Percentiles rank a stretch among this genome's conserved stretches.
Conservation (phyloP, 2,329 filamentous ascomycete genomes). For the Gnomoniopsis smithogilvyi region DNA sequence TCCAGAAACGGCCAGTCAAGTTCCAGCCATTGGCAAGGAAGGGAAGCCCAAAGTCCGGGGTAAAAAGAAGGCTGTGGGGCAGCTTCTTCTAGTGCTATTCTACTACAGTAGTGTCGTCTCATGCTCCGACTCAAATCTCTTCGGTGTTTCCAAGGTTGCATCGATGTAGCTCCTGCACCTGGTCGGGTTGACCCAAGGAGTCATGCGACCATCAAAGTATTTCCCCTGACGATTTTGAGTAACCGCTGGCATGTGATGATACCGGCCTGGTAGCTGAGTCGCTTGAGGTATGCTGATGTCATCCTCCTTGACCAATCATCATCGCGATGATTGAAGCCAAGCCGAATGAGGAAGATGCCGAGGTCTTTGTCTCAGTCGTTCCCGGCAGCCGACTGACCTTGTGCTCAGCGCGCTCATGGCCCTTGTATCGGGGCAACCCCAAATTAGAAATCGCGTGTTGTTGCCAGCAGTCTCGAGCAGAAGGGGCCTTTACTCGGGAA, state of each 20-base stretch:
- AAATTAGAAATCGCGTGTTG: too few relatives aligned
- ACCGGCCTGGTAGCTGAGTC: background rate
- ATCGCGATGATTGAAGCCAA: background rate
- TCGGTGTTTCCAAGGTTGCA: constrained; percentile 1
- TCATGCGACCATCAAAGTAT: constrained; percentile 11
- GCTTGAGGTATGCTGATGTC: constrained; percentile 9
- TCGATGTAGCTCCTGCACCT: background rate
- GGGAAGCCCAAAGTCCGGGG: background rate
- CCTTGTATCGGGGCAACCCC: too few relatives aligned
- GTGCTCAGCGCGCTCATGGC: too few relatives aligned
- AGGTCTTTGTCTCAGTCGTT: constrained; percentile 1
- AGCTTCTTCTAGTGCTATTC: background rate
- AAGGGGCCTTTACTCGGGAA: background rate
- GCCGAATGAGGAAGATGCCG: constrained; percentile 12
- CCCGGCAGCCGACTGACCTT: background rate
- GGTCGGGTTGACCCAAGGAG: background rate
- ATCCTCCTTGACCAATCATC: constrained; percentile 12
- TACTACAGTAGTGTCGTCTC: background rate
- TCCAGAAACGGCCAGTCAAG: background rate
- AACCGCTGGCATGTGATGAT: constrained; percentile 17
- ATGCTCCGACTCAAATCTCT: background rate
- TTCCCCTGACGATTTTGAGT: background rate
- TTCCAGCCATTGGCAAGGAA: background rate
- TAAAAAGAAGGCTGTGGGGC: background rate
- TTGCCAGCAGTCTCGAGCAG: background rate